phyloP scores from a whole-genome alignment of 164 flowering plant species.

The Houttuynia cordata region DNA sequence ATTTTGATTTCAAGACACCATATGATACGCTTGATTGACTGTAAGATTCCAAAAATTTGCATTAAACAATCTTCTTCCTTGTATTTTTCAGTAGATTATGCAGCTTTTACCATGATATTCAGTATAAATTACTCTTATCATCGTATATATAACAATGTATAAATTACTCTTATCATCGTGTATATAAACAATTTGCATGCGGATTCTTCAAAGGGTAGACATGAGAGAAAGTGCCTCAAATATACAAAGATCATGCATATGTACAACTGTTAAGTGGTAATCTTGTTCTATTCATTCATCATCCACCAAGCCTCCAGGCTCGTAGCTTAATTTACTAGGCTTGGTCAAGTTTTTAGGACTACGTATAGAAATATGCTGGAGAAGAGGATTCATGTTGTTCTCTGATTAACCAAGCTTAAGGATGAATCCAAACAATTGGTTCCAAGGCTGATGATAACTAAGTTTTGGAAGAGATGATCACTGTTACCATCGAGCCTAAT shows the following conservation, averaged over 20 bases:
- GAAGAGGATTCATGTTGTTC: not conserved
- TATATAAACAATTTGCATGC: not conserved
- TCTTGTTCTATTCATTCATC: not conserved
- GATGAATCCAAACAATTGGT: not conserved
- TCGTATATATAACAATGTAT: too few relatives aligned
- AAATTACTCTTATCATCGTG: too few relatives aligned
- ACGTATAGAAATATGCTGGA: too few relatives aligned
- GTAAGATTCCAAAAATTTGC: too few relatives aligned
- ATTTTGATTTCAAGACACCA: not conserved
- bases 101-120: not conserved
- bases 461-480: not conserved
- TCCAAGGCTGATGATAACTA: not conserved
- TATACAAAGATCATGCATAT: not conserved
- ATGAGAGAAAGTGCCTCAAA: not conserved
- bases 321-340: not conserved
- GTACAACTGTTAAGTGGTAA: too few relatives aligned
- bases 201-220: not conserved
- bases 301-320: constrained; percentile 1
- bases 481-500: not conserved
- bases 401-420: not conserved
- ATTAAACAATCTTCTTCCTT: not conserved
- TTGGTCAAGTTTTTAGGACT: too few relatives aligned
- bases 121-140: not conserved
- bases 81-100: not conserved
- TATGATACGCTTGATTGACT: not conserved